These are phyloP conservation scores for Gossypium turneri DNA, from an alignment of 345 rosid genomes.

Conservation along the genomic window DNA sequence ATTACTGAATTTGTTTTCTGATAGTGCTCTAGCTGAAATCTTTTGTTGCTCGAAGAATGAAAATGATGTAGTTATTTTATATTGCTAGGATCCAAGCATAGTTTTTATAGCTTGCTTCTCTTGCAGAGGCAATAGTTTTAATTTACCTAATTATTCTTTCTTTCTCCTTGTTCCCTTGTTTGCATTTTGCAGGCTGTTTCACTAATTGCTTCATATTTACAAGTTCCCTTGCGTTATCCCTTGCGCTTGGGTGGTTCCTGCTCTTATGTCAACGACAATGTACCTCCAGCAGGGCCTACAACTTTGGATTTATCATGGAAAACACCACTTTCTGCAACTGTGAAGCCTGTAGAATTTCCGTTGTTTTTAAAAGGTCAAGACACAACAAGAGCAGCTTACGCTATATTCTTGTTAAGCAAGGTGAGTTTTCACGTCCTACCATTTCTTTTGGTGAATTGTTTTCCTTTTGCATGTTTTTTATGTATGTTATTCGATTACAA, in stretches of 20 bases:
- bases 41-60: background rate
- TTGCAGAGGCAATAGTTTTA: constrained; percentile 1
- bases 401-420: constrained; percentile 92
- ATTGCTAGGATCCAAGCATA: background rate
- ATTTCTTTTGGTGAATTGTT: background rate
- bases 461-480: background rate
- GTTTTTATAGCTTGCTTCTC: background rate
- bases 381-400: constrained; percentile 91
- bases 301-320: constrained; percentile 42
- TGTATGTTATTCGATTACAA: background rate
- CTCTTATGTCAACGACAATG: constrained; percentile 64
- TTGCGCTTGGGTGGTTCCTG: constrained; percentile 76
- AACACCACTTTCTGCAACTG: constrained; percentile 30
- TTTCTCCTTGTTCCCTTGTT: constrained; percentile 17
- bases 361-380: constrained; percentile 96
- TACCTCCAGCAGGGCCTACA: constrained; percentile 63
- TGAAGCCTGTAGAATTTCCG: constrained; percentile 66
- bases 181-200: constrained; percentile 70
- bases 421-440: constrained; percentile 23
- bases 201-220: constrained; percentile 61
- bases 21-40: background rate
- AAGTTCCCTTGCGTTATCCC: constrained; percentile 82
- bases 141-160: constrained; percentile 19
- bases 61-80: background rate
- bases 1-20: background rate